phyloP scores from a whole-genome alignment of 2,329 filamentous ascomycete genomes.

The Pestalotiopsis sp. region DNA sequence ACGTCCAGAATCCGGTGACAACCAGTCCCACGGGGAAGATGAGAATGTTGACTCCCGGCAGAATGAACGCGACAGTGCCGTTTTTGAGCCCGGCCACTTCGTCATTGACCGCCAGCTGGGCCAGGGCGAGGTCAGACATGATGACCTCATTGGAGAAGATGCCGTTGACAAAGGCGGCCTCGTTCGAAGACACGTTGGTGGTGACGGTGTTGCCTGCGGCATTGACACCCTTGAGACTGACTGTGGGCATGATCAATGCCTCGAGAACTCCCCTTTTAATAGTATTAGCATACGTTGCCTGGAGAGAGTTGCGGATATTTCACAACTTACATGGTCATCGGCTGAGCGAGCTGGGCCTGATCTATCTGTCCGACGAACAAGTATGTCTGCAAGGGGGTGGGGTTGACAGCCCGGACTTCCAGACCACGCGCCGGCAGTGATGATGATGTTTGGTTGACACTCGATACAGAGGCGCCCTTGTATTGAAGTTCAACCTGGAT shows the following conservation, averaged over 20 bases:
- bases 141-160: constrained; percentile 64
- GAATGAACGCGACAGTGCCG: constrained; percentile 63
- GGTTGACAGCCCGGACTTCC: constrained; percentile 25
- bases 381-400: constrained; percentile 61
- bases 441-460: constrained; percentile 32
- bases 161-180: constrained; percentile 71
- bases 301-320: background rate
- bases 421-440: background rate
- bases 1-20: constrained; percentile 64
- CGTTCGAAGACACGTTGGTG: constrained; percentile 68
- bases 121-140: constrained; percentile 50
- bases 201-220: constrained; percentile 52
- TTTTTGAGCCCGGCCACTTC: constrained; percentile 47
- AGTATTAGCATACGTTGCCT: background rate
- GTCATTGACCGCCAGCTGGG: constrained; percentile 51
- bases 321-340: constrained; percentile 61
- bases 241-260: constrained; percentile 65
- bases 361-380: constrained; percentile 72
- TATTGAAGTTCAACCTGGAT: constrained; percentile 59
- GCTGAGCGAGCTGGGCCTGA: constrained; percentile 49
- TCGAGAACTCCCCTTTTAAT: constrained; percentile 56
- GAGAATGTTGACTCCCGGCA: constrained; percentile 69
- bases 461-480: constrained; percentile 53
- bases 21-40: constrained; percentile 72
- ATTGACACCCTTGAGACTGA: constrained; percentile 64